These are phyloP conservation scores for Macroventuria anomochaeta DNA, from an alignment of 2,329 filamentous ascomycete species.

Conservation along the genomic window DNA sequence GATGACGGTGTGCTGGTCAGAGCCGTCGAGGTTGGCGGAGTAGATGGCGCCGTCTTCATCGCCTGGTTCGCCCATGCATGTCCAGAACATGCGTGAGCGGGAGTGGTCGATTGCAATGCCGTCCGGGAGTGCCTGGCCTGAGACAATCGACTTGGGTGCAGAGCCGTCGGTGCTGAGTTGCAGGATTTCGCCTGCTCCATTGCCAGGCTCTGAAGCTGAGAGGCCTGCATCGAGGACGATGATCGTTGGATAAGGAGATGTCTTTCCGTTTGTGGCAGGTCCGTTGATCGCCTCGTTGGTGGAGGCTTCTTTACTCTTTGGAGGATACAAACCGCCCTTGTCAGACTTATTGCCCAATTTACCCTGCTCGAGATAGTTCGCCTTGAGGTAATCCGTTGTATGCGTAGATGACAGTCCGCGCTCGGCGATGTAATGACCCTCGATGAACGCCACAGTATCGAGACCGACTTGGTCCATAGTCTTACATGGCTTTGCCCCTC, in stretches of 20 bases:
- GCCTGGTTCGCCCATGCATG: constrained; percentile 27
- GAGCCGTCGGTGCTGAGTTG: constrained; percentile 16
- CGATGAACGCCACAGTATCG: constrained; percentile 62
- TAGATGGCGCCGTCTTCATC: constrained; percentile 53
- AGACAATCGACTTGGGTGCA: constrained; percentile 8
- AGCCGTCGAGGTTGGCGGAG: constrained; percentile 59
- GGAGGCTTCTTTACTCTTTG: background rate
- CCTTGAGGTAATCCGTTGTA: constrained; percentile 55
- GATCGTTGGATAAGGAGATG: constrained; percentile 1
- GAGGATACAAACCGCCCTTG: constrained; percentile 25
- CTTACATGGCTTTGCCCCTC: constrained; percentile 43
- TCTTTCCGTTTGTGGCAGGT: background rate
- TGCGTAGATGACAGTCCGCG: constrained; percentile 51
- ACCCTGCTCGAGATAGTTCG: constrained; percentile 55
- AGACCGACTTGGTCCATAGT: constrained; percentile 61
- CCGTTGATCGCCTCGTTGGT: background rate
- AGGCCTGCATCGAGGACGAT: constrained; percentile 21
- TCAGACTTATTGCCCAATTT: constrained; percentile 55
- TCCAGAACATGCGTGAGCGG: constrained; percentile 41
- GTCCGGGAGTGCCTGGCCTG: constrained; percentile 33
- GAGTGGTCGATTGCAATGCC: constrained; percentile 39
- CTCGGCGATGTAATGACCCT: constrained; percentile 60
- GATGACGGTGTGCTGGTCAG: constrained; percentile 54
- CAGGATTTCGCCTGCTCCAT: constrained; percentile 24
- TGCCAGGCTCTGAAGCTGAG: constrained; percentile 1